A percentile compares a stretch with the other conserved stretches of the same genome.
Evolutionary conservation across 108 stramenopile genomes (phyloP).

Genomic region (Nitzschia sp.): DNA sequence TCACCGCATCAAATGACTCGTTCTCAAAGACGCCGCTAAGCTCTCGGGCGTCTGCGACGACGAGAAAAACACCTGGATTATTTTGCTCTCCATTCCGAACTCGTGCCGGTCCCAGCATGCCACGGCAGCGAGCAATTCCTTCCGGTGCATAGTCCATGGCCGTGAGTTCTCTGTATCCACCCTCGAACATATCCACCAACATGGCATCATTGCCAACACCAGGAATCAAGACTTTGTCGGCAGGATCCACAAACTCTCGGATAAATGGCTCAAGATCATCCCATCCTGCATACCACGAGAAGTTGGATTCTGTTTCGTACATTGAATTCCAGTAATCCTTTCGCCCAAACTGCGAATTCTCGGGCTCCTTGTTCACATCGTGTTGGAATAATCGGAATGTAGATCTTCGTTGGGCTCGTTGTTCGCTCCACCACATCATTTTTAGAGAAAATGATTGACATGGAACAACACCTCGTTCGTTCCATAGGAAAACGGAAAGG

Average conservation of each 20-base stretch:
- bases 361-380: background rate
- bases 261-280: conserved; percentile 66
- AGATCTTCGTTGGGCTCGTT: too few relatives aligned
- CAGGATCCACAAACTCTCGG: conserved; percentile 42
- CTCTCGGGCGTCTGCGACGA: conserved; percentile 59
- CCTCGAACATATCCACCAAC: conserved; percentile 60
- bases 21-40: conserved; percentile 27
- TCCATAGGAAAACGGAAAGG: too few relatives aligned
- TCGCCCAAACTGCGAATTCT: conserved; percentile 40
- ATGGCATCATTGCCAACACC: conserved; percentile 74
- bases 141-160: conserved; percentile 74
- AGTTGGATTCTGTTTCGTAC: conserved; percentile 33
- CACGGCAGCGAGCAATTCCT: conserved; percentile 60
- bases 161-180: conserved; percentile 49
- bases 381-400: too few relatives aligned
- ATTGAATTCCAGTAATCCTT: conserved; percentile 52
- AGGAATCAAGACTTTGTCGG: conserved; percentile 44
- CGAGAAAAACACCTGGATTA: conserved; percentile 28
- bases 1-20: conserved; percentile 64
- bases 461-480: too few relatives aligned
- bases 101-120: conserved; percentile 41
- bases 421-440: too few relatives aligned
- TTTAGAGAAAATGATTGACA: too few relatives aligned
- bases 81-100: background rate
- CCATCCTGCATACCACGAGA: conserved; percentile 71